phyloP scores from a whole-genome alignment of 768 basidiomycete species.

The Lentinula sp. region DNA sequence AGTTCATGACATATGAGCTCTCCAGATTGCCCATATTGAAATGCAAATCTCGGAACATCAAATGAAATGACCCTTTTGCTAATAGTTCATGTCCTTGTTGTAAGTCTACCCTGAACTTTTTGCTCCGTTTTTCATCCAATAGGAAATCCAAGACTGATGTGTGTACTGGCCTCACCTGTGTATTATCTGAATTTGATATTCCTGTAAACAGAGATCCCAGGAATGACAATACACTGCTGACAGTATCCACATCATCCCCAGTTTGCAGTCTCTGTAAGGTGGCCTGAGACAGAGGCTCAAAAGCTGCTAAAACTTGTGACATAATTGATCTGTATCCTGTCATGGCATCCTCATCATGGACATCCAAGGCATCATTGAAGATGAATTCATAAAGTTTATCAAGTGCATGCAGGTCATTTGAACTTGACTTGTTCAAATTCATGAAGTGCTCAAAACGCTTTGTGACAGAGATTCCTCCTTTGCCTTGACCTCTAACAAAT shows the following conservation, averaged over 20 bases:
- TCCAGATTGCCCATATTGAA: not conserved
- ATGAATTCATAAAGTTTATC: not conserved
- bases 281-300: not conserved
- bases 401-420: not conserved
- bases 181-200: not conserved
- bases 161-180: not conserved
- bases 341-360: not conserved
- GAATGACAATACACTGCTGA: not conserved
- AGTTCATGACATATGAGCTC: not conserved
- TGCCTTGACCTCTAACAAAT: not conserved
- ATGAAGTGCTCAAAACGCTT: not conserved
- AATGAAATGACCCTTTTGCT: not conserved
- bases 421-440: too few relatives aligned
- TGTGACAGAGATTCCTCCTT: not conserved
- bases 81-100: not conserved
- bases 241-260: not conserved
- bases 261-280: not conserved
- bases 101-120: not conserved
- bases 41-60: not conserved
- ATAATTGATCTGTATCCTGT: not conserved
- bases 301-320: not conserved
- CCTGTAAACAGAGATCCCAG: constrained; percentile 2
- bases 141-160: not conserved
- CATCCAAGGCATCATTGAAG: not conserved
- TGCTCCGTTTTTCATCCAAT: not conserved